These are phyloP conservation scores for Sporopachydermia quercuum DNA, from an alignment of 805 yeast genomes.

Conservation along the genomic window DNA sequence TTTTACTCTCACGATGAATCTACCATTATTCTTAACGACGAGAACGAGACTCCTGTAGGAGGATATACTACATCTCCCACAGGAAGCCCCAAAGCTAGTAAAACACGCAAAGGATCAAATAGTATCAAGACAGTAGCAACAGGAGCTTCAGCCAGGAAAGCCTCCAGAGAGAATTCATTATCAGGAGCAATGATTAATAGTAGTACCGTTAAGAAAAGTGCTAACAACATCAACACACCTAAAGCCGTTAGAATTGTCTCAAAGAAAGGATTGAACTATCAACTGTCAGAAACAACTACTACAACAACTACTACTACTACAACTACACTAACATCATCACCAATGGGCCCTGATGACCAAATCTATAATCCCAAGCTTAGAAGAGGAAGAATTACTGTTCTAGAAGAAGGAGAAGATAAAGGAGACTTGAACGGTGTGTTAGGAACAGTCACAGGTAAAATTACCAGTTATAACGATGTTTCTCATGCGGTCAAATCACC, in stretches of 20 bases:
- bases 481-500: neutral
- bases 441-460: no score
- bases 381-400: neutral
- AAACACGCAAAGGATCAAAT: neutral
- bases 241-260: conserved; percentile 7
- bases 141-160: conserved; percentile 11
- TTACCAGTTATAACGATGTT: no score
- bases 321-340: conserved; percentile 16
- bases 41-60: no score
- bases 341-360: conserved; percentile 14
- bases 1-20: no score
- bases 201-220: conserved; percentile 18
- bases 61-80: neutral
- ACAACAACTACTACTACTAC: conserved; percentile 28
- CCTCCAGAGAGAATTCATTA: conserved; percentile 8
- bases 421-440: no score
- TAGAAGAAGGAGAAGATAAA: no score
- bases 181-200: conserved; percentile 5
- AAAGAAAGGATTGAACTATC: conserved; percentile 22
- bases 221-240: conserved; percentile 19
- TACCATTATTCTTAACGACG: no score
- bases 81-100: neutral
- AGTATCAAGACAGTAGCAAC: conserved; percentile 5
- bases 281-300: conserved; percentile 34
- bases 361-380: conserved; percentile 16